Conservation (phyloP, 345 rosid genomes). For the Dimocarpus longan region DNA sequence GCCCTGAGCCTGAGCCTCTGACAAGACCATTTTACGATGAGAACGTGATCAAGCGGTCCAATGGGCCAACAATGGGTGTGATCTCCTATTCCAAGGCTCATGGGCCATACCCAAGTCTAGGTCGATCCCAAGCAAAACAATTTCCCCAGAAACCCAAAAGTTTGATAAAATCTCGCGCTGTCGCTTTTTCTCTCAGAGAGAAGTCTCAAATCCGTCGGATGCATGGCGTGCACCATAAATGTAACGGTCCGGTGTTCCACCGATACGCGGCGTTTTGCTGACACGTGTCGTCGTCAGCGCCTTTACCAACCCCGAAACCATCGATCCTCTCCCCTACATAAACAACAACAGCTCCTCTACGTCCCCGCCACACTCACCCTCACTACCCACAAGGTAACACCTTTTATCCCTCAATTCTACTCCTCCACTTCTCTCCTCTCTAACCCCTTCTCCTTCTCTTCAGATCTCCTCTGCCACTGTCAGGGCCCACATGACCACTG, state of each 20-base stretch:
- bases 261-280: slow-evolving; percentile 52
- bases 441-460: background rate
- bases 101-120: background rate
- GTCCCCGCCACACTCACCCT: slow-evolving; percentile 29
- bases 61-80: background rate
- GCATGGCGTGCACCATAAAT: slow-evolving; percentile 51
- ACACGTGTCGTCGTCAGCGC: slow-evolving; percentile 32
- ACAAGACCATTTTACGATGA: no score
- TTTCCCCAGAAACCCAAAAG: background rate
- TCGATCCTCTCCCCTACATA: slow-evolving; percentile 25
- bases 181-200: background rate
- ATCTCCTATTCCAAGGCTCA: background rate
- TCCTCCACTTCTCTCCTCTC: no score
- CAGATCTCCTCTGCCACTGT: slow-evolving; percentile 52
- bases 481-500: slow-evolving; percentile 61
- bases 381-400: slow-evolving; percentile 27
- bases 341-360: slow-evolving; percentile 22
- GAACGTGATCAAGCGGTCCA: background rate
- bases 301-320: slow-evolving; percentile 32
- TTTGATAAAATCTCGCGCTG: background rate
- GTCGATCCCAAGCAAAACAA: background rate
- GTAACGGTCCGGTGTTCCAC: slow-evolving; percentile 44
- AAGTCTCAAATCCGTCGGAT: slow-evolving; percentile 21
- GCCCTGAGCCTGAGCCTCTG: no score
- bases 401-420: background rate